Base-by-base conservation (phyloP, 2,329 filamentous ascomycete species). In the Albifimbria verrucaria region DNA sequence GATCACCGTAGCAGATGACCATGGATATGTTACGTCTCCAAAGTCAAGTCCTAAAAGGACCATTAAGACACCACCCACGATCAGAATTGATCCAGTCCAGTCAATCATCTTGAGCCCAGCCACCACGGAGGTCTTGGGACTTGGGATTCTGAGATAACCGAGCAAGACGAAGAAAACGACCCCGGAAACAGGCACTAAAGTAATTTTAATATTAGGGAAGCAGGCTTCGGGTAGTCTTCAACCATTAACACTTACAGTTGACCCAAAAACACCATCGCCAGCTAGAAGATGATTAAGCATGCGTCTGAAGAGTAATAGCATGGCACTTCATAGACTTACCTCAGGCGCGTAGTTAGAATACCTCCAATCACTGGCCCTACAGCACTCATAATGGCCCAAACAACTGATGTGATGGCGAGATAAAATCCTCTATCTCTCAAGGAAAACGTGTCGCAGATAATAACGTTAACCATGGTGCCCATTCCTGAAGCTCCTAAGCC, bases 281-380 rank as follows among this genome's bases (percentile, higher is more conserved):
- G 42, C 60, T 65, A 15, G 9, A 32, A 32, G 15, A 21, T 17
- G 12, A 1, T 3, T 17, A 4, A 22, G 21, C 23, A 24, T 17
- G 9, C 22, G 15, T n/a, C 6, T 39, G 25, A 4, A 20, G n/a
- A 41, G 6, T 9, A 21, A 36, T 24, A 5, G 25, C n/a, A 39
- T 1, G 2, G 17, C 11, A 43, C 4, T 3, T 0, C 0, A n/a
- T 2, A 3, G 17, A 47, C 57, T 76, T 62, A 87, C 17, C 71
- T 77, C 3, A 83, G 78, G 23, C 78, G 74, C 51, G 83, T 75
- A 0, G 86, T 87, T 57, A 90, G 85, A 0, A 80, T 78, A 7
- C 88, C 88, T 18, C 87, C 69, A 1, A 88, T 67, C 2, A 87
- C 72, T 0, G 87, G 87, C 0, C 87, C 88, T n/a, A 88, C 69